Conservation (phyloP, 345 rosid genomes). For the Cardamine occulta region DNA sequence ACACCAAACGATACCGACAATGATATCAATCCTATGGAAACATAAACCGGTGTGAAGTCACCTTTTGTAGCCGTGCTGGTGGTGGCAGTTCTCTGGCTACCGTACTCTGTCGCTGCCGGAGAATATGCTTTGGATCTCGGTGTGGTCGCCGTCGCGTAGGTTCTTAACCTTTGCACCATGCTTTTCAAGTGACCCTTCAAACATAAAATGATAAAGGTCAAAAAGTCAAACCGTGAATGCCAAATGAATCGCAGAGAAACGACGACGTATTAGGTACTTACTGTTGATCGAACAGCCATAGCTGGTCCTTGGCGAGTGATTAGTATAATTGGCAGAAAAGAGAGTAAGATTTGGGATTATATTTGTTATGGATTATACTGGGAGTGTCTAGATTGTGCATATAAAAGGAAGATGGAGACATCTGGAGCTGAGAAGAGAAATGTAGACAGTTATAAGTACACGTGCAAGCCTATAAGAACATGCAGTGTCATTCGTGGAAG, state of each 20-base stretch:
- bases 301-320: not conserved
- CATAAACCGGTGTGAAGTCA: constrained; percentile 49
- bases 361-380: not conserved
- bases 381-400: constrained; percentile 5
- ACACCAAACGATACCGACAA: constrained; percentile 57
- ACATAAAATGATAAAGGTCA: not conserved
- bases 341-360: not conserved
- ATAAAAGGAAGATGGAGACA: constrained; percentile 38
- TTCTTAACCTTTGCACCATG: constrained; percentile 36
- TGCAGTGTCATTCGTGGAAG: constrained; percentile 45
- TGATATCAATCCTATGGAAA: constrained; percentile 55
- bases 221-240: not conserved
- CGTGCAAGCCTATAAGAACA: constrained; percentile 23
- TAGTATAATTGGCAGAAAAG: not conserved
- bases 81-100: not conserved
- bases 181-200: constrained; percentile 54
- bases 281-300: constrained; percentile 53
- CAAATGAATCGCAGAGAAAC: not conserved
- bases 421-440: constrained; percentile 50
- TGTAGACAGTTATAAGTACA: constrained; percentile 26
- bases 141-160: constrained; percentile 48
- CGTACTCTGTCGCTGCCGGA: constrained; percentile 29
- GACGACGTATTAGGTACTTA: constrained; percentile 27
- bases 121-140: constrained; percentile 49
- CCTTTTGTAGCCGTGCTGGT: constrained; percentile 40